Conservation (phyloP, 495 filamentous ascomycete genomes). For the Trichoderma erinaceum region DNA sequence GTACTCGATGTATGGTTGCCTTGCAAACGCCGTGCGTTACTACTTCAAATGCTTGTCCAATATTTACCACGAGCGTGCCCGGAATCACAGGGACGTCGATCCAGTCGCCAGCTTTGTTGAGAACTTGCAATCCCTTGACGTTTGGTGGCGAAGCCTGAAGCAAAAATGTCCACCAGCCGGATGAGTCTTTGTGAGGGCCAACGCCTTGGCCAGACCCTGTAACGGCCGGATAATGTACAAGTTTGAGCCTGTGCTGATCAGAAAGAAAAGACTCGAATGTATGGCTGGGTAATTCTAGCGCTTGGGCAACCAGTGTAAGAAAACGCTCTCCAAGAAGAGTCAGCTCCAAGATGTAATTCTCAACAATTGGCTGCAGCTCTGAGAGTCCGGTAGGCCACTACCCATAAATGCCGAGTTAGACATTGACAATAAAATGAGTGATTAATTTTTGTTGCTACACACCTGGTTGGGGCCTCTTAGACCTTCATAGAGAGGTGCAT, state of each 20-base stretch:
- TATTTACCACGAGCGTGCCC: conserved; percentile 50
- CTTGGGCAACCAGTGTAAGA: conserved; percentile 45
- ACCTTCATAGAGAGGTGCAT: conserved; percentile 38
- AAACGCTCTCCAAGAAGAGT: conserved; percentile 42
- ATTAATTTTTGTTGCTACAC: not conserved
- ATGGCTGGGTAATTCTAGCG: conserved; percentile 31
- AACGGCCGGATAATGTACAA: conserved; percentile 44
- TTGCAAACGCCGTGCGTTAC: conserved; percentile 47
- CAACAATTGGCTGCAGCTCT: conserved; percentile 23
- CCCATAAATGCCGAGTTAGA: conserved; percentile 15
- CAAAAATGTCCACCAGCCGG: conserved; percentile 52
- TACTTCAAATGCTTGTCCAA: conserved; percentile 53
- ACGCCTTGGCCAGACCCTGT: conserved; percentile 35
- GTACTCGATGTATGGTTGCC: conserved; percentile 47
- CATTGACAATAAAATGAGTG: not conserved
- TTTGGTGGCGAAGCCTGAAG: conserved; percentile 41
- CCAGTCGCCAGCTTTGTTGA: conserved; percentile 44
- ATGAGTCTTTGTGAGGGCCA: conserved; percentile 52
- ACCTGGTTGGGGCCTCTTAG: conserved; percentile 50
- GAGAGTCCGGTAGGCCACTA: conserved; percentile 20
- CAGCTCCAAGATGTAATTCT: conserved; percentile 44
- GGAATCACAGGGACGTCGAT: conserved; percentile 43
- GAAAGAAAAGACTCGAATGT: conserved; percentile 46
- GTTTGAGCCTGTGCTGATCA: conserved; percentile 49
- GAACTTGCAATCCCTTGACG: conserved; percentile 43